These are phyloP conservation scores for Ceratocystis colombiana DNA, from an alignment of 2,329 filamentous ascomycete species.

Conservation along the genomic window DNA sequence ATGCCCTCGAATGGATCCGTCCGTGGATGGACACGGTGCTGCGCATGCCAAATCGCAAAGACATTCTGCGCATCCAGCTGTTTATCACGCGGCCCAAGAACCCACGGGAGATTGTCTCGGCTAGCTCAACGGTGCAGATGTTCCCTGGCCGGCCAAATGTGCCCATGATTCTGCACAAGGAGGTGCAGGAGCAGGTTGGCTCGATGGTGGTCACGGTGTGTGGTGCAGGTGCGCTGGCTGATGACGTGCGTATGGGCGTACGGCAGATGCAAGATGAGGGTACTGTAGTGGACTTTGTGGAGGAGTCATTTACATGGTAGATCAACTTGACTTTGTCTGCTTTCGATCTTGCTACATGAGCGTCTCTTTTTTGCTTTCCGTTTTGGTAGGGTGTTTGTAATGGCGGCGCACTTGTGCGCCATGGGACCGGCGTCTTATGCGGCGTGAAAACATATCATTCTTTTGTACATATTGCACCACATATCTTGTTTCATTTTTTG, in stretches of 20 bases:
- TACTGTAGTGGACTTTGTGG: conserved; percentile 61
- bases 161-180: conserved; percentile 64
- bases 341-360: conserved; percentile 3
- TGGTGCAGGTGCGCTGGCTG: conserved; percentile 62
- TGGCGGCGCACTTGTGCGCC: not conserved
- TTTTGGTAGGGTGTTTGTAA: conserved; percentile 10
- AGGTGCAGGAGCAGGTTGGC: conserved; percentile 71
- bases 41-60: conserved; percentile 66
- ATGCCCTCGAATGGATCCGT: conserved; percentile 86
- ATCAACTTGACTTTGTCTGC: not conserved
- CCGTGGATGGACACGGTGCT: conserved; percentile 72
- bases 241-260: conserved; percentile 63
- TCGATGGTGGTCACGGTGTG: conserved; percentile 82
- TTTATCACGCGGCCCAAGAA: conserved; percentile 84
- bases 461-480: conserved; percentile 8
- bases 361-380: conserved; percentile 4
- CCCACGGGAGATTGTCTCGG: conserved; percentile 68
- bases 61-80: conserved; percentile 74
- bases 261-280: conserved; percentile 50
- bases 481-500: conserved; percentile 18
- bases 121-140: conserved; percentile 77
- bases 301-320: conserved; percentile 65
- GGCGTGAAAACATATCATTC: conserved; percentile 6
- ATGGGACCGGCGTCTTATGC: not conserved
- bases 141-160: conserved; percentile 82